phyloP scores from a whole-genome alignment of 2,329 filamentous ascomycete species.

The Xylariales sp. region DNA sequence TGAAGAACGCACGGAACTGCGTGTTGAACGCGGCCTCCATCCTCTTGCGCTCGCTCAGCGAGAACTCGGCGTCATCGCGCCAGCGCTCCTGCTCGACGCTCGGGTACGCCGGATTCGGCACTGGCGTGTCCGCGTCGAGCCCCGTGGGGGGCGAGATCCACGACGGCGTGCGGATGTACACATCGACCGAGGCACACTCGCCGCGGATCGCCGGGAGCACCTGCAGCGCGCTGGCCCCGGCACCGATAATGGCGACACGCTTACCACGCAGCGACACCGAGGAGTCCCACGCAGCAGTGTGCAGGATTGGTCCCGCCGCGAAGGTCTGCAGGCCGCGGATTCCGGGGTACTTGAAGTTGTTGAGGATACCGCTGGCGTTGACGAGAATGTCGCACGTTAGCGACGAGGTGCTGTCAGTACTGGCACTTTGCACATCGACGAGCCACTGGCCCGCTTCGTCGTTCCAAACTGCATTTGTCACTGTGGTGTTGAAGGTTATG shows the following conservation, averaged over 20 bases:
- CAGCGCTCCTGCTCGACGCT: neutral
- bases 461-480: neutral
- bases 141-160: neutral
- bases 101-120: neutral
- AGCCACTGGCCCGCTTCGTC: neutral
- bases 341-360: constrained; percentile 41
- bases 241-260: constrained; percentile 41
- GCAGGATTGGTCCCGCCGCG: constrained; percentile 42
- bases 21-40: neutral
- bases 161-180: neutral
- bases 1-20: neutral
- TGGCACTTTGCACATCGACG: neutral
- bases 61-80: neutral
- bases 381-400: neutral
- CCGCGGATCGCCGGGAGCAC: neutral
- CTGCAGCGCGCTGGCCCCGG: neutral
- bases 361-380: constrained; percentile 2
- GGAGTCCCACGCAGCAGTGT: constrained; percentile 52
- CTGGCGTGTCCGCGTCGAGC: neutral
- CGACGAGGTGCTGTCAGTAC: neutral
- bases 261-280: constrained; percentile 42
- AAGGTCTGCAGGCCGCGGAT: constrained; percentile 48
- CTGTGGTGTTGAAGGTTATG: neutral
- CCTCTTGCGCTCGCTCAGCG: neutral
- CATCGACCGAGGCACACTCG: neutral